phyloP scores from a whole-genome alignment of 176 grass and related monocot genomes.

The Aegilops sharonensis region DNA sequence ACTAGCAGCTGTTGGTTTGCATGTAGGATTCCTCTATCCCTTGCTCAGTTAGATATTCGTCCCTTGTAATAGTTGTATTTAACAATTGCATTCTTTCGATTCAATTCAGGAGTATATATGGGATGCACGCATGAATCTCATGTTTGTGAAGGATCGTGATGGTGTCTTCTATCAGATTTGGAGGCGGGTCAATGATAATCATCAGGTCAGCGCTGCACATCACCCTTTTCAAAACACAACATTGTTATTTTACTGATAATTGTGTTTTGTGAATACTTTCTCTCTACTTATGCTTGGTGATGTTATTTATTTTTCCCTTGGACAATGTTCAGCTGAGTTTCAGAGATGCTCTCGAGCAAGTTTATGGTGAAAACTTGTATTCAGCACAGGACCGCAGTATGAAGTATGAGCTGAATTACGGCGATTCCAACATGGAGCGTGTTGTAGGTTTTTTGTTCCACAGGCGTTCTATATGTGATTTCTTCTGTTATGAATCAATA shows the following conservation, averaged over 20 bases:
- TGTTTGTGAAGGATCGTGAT: neutral
- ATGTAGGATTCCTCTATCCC: neutral
- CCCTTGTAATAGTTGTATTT: neutral
- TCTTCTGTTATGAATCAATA: neutral
- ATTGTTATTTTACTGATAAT: neutral
- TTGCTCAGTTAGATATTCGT: neutral
- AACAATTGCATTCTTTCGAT: neutral
- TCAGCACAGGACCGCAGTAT: neutral
- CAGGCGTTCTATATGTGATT: neutral
- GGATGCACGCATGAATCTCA: neutral
- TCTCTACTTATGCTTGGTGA: neutral
- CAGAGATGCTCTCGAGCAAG: neutral
- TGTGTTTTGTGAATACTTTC: neutral
- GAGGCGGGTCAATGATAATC: neutral
- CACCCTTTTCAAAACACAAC: neutral
- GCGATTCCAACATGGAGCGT: neutral
- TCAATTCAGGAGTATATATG: conserved; percentile 1
- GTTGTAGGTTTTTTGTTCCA: neutral
- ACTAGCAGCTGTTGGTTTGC: neutral
- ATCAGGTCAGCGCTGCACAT: conserved; percentile 7
- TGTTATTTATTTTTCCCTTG: neutral
- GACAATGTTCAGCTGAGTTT: neutral
- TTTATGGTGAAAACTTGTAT: neutral
- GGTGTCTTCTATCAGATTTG: conserved; percentile 16
- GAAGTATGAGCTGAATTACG: neutral